Conservation (phyloP, 2,329 filamentous ascomycete species). For the Aspergillus pseudoterreus region DNA sequence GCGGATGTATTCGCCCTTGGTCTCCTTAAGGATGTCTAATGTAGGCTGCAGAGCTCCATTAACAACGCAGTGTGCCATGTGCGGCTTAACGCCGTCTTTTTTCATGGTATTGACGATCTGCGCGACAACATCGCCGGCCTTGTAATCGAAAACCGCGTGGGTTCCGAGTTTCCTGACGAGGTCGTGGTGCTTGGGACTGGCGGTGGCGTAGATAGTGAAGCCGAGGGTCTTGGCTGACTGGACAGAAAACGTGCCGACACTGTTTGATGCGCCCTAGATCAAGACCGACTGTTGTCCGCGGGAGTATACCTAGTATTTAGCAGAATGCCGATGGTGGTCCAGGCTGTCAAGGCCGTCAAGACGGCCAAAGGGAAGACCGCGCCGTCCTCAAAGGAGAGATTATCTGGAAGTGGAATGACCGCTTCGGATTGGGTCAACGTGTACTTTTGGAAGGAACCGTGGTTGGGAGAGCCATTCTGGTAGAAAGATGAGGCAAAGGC, state of each 20-base stretch:
- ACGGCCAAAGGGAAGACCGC: slow-evolving; percentile 25
- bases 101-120: slow-evolving; percentile 25
- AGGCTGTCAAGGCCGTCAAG: slow-evolving; percentile 15
- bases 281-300: slow-evolving; percentile 12
- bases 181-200: slow-evolving; percentile 36
- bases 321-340: slow-evolving; percentile 22
- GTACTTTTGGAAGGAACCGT: slow-evolving; percentile 27
- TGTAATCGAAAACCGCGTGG: slow-evolving; percentile 39
- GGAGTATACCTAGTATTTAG: slow-evolving; percentile 18
- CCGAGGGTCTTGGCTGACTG: slow-evolving; percentile 40
- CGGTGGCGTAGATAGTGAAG: slow-evolving; percentile 39
- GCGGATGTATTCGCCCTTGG: slow-evolving; percentile 14
- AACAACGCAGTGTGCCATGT: slow-evolving; percentile 12
- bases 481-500: slow-evolving; percentile 28
- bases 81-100: slow-evolving; percentile 15
- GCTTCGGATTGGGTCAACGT: slow-evolving; percentile 30
- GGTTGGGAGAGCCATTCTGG: slow-evolving; percentile 20
- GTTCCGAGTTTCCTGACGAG: slow-evolving; percentile 38
- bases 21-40: slow-evolving; percentile 16
- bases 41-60: slow-evolving; percentile 13
- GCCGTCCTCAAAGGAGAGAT: slow-evolving; percentile 22
- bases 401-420: slow-evolving; percentile 25
- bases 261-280: slow-evolving; percentile 15
- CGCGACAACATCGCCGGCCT: slow-evolving; percentile 24
- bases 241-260: slow-evolving; percentile 11